Percentiles rank a stretch among this genome's conserved stretches.
phyloP scores from a whole-genome alignment of 2,329 filamentous ascomycete species.

The Triangularia setosa region DNA sequence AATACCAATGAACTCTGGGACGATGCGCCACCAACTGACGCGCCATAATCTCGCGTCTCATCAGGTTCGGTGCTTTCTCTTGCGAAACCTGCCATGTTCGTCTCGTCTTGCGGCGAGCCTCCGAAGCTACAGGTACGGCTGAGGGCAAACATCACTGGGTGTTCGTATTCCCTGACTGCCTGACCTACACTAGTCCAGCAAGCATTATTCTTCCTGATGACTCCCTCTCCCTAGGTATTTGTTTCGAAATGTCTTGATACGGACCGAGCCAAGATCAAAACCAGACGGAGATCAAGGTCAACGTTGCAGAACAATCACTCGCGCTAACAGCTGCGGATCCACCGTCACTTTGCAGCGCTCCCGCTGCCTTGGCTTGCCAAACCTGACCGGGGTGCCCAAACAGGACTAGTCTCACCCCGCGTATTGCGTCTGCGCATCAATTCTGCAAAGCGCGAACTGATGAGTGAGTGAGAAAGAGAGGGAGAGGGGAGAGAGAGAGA shows the following conservation, averaged over 20 bases:
- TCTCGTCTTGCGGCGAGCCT: background rate
- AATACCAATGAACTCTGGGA: background rate
- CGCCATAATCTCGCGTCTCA: background rate
- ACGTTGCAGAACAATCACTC: background rate
- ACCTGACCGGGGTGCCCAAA: conserved; percentile 6
- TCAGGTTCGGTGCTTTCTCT: background rate
- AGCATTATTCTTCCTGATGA: background rate
- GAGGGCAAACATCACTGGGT: background rate
- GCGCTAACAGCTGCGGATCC: conserved; percentile 1
- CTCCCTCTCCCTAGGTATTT: background rate
- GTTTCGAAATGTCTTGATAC: background rate
- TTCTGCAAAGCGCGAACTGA: conserved; percentile 2
- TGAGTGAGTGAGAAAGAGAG: background rate
- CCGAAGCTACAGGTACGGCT: background rate
- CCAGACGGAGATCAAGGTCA: background rate
- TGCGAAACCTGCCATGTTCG: background rate
- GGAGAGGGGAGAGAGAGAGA: background rate
- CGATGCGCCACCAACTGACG: background rate
- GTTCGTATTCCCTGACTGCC: background rate
- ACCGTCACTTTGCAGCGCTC: conserved; percentile 8
- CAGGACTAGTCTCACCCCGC: conserved; percentile 16
- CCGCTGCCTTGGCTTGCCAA: conserved; percentile 2
- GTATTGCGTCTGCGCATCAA: conserved; percentile 13
- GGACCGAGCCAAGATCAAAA: background rate
- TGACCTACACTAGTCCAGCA: no score